Evolutionary conservation across 192 early-diverging fungal genomes (phyloP).

Genomic region (Irineochytrium annulatum): DNA sequence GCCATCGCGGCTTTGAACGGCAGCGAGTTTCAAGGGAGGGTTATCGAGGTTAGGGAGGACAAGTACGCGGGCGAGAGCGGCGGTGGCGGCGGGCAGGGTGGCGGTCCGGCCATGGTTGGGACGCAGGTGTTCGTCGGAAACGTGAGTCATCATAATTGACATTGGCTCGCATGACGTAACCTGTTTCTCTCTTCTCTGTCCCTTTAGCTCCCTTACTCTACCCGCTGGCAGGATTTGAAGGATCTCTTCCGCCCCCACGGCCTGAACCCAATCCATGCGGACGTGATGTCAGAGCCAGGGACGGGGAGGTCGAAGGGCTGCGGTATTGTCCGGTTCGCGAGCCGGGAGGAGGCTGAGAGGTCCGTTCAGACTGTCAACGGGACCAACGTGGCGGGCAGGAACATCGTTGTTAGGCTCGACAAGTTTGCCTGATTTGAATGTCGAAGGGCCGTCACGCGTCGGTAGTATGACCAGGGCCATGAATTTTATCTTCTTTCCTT

Average conservation of each 20-base stretch:
- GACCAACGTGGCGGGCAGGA: constrained; percentile 36
- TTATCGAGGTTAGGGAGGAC: constrained; percentile 47
- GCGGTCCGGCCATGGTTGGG: constrained; percentile 17
- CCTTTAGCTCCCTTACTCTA: constrained; percentile 41
- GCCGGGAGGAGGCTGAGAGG: constrained; percentile 63
- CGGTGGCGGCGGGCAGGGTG: constrained; percentile 12
- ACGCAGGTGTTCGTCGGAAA: constrained; percentile 75
- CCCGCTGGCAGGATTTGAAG: constrained; percentile 54
- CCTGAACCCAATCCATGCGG: constrained; percentile 47
- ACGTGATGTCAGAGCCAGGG: constrained; percentile 37
- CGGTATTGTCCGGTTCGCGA: constrained; percentile 54
- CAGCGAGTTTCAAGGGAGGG: constrained; percentile 35
- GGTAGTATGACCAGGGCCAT: too few relatives aligned
- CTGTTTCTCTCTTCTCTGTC: constrained; percentile 9
- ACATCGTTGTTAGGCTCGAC: constrained; percentile 46
- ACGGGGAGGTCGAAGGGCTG: constrained; percentile 50
- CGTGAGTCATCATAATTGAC: constrained; percentile 38
- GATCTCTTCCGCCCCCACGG: constrained; percentile 45
- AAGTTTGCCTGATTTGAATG: constrained; percentile 36
- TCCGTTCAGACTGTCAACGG: constrained; percentile 55
- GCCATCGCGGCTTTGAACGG: constrained; percentile 40
- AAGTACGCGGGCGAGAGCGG: constrained; percentile 30
- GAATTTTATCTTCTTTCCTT: too few relatives aligned
- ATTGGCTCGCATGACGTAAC: constrained; percentile 8
- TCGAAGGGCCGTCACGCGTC: too few relatives aligned